Conservation (phyloP, 75 land plant species). For the Selaginella tamariscina region DNA sequence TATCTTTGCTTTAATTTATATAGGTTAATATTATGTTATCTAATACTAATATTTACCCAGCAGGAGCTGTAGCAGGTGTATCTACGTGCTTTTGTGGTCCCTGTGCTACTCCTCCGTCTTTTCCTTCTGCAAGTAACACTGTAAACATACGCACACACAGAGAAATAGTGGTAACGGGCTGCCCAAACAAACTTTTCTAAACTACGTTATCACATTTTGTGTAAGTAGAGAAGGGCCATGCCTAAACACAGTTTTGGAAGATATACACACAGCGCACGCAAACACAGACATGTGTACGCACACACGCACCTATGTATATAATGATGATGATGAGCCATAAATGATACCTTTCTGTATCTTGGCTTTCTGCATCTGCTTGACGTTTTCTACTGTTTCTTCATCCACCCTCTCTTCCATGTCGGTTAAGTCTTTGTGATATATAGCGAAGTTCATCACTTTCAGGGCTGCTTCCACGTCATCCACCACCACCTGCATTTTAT, state of each 20-base stretch:
- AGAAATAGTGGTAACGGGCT: neutral
- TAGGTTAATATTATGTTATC: neutral
- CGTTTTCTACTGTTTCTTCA: conserved; percentile 51
- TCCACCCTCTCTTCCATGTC: conserved; percentile 95
- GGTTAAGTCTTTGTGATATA: conserved; percentile 87
- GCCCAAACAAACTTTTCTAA: conserved; percentile 14
- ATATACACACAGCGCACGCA: neutral
- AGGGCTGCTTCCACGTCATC: conserved; percentile 92
- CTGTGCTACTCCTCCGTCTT: conserved; percentile 16
- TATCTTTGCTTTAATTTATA: neutral
- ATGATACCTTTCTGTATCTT: conserved; percentile 6
- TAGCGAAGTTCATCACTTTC: conserved; percentile 83
- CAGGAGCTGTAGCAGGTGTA: neutral
- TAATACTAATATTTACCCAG: neutral
- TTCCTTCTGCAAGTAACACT: conserved; percentile 13
- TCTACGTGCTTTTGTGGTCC: conserved; percentile 15
- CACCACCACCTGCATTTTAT: conserved; percentile 39
- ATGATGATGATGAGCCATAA: neutral
- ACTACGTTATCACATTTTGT: conserved; percentile 15
- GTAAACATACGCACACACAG: neutral
- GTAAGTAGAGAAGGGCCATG: neutral
- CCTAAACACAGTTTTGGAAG: neutral
- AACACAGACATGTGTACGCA: neutral
- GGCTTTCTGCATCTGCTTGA: conserved; percentile 27
- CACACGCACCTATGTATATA: neutral